Evolutionary conservation across 2,329 filamentous ascomycete genomes (phyloP).

Genomic region (Stagonosporopsis vannaccii): DNA sequence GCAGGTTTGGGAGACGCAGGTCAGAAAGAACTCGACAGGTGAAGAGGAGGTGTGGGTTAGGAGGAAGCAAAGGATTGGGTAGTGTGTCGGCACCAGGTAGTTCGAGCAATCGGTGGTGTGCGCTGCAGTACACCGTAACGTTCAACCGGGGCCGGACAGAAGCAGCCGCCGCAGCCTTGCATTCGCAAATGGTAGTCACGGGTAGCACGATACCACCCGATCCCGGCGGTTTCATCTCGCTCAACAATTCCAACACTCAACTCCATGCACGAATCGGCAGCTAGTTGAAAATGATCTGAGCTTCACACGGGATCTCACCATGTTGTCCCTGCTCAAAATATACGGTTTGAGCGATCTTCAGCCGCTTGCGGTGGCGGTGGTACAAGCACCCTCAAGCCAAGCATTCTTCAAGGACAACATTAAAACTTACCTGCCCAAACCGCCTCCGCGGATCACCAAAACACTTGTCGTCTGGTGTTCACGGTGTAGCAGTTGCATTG

Average conservation of each 20-base stretch:
- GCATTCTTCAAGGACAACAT: background rate
- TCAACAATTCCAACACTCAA: background rate
- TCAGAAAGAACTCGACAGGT: constrained; percentile 40
- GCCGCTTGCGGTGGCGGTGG: background rate
- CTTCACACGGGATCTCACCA: background rate
- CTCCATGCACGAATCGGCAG: too few species aligned
- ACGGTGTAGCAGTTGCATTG: background rate
- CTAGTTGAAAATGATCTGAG: background rate
- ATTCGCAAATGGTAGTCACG: background rate
- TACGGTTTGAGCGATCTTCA: background rate
- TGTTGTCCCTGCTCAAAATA: background rate
- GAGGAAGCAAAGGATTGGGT: constrained; percentile 43
- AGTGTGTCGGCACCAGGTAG: background rate
- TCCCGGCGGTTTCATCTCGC: background rate
- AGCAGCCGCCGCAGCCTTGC: background rate
- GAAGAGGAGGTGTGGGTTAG: constrained; percentile 43
- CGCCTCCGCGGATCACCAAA: background rate
- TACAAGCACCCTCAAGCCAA: background rate
- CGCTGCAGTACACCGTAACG: too few species aligned
- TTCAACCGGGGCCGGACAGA: background rate
- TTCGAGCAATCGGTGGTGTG: too few species aligned
- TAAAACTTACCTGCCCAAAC: background rate
- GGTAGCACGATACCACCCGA: background rate
- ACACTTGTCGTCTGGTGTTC: background rate
- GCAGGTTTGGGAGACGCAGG: constrained; percentile 69